Evolutionary conservation across 2,329 filamentous ascomycete genomes (phyloP).

Genomic region (Curvularia sp.): DNA sequence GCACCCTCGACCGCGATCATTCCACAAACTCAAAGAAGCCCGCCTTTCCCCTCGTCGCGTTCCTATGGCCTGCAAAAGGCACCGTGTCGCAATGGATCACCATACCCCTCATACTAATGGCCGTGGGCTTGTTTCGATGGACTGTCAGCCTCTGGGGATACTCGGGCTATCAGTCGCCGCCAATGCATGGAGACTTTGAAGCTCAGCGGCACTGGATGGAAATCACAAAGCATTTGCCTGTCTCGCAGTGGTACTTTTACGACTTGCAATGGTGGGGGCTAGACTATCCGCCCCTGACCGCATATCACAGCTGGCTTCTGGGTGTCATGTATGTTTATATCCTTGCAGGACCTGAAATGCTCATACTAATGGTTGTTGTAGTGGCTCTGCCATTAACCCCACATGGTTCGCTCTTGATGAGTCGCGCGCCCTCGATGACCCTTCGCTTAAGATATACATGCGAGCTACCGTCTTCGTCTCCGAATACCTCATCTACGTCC

Average conservation of each 20-base stretch:
- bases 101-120: slow-evolving; percentile 86
- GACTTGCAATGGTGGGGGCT: slow-evolving; percentile 97
- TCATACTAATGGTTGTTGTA: slow-evolving; percentile 35
- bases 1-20: slow-evolving; percentile 54
- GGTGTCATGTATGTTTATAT: slow-evolving; percentile 70
- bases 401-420: slow-evolving; percentile 86
- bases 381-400: slow-evolving; percentile 77
- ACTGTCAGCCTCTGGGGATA: slow-evolving; percentile 92
- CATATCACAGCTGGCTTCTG: slow-evolving; percentile 96
- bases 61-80: slow-evolving; percentile 88
- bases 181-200: slow-evolving; percentile 97
- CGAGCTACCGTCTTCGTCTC: slow-evolving; percentile 87
- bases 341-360: not conserved
- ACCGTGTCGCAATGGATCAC: slow-evolving; percentile 91
- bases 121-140: slow-evolving; percentile 91
- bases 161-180: slow-evolving; percentile 83
- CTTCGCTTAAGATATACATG: slow-evolving; percentile 91
- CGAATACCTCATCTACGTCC: slow-evolving; percentile 89
- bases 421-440: slow-evolving; percentile 82
- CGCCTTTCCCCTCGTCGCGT: slow-evolving; percentile 88
- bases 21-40: slow-evolving; percentile 62
- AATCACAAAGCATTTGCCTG: slow-evolving; percentile 83
- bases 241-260: slow-evolving; percentile 98
- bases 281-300: slow-evolving; percentile 96
- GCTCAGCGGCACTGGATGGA: slow-evolving; percentile 99